These are phyloP conservation scores for Amauroascus niger DNA, from an alignment of 2,329 filamentous ascomycete species.

Conservation along the genomic window DNA sequence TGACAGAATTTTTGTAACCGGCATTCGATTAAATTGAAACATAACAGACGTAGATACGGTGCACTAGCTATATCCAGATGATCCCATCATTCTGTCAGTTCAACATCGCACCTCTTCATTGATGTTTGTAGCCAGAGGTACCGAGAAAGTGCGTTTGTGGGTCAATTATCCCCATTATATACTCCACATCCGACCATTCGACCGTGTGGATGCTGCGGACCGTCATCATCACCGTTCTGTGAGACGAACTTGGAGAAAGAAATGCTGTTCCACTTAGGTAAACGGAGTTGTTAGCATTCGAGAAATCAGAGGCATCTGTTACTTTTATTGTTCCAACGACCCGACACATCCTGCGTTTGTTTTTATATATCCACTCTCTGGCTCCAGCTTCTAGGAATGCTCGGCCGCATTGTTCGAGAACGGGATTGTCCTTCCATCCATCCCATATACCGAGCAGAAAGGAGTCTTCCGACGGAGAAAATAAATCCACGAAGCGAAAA, in stretches of 20 bases:
- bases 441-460: constrained; percentile 14
- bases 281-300: not conserved
- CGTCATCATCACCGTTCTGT: not conserved
- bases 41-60: not conserved
- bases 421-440: constrained; percentile 6
- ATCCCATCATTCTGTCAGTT: not conserved
- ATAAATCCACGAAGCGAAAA: constrained; percentile 16
- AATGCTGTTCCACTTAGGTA: not conserved
- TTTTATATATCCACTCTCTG: not conserved
- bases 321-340: constrained; percentile 9
- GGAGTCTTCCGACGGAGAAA: constrained; percentile 11
- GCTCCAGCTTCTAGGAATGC: constrained; percentile 6
- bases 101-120: not conserved
- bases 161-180: constrained; percentile 10
- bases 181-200: constrained; percentile 12
- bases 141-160: not conserved
- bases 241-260: not conserved
- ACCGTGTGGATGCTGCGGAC: constrained; percentile 13
- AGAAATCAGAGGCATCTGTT: no score
- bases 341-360: constrained; percentile 7
- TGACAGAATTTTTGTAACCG: not conserved
- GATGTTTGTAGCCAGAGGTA: not conserved
- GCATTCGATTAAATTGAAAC: not conserved
- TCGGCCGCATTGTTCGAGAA: constrained; percentile 5
- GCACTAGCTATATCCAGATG: not conserved